Conservation (phyloP, 2,329 filamentous ascomycete species). For the Trichophyton schoenleinii region DNA sequence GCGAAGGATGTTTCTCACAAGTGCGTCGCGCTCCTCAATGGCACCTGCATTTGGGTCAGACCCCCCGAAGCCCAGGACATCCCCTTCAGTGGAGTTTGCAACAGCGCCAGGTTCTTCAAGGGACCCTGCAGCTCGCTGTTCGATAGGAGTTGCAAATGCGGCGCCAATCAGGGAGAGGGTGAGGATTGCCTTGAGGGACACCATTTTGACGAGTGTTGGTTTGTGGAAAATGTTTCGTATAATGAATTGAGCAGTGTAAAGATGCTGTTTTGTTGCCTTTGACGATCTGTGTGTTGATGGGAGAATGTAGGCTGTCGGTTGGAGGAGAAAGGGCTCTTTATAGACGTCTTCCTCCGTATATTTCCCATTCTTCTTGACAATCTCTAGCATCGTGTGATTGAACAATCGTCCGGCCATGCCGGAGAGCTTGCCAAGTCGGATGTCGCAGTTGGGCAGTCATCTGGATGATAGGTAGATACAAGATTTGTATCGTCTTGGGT, state of each 20-base stretch:
- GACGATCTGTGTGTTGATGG: neutral
- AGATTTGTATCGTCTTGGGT: too few relatives aligned
- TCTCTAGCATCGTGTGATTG: too few relatives aligned
- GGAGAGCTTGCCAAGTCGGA: too few relatives aligned
- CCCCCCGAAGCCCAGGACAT: too few relatives aligned
- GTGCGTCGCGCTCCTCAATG: neutral
- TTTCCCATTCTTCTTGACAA: too few relatives aligned
- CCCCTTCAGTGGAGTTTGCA: neutral
- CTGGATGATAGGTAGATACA: too few relatives aligned
- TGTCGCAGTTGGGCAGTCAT: too few relatives aligned
- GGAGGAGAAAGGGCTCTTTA: neutral
- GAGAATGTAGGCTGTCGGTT: neutral
- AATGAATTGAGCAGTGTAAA: neutral
- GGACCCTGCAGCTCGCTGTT: neutral
- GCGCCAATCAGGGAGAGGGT: neutral
- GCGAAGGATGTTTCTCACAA: neutral
- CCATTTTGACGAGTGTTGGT: neutral
- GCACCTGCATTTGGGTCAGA: neutral
- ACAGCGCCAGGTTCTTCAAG: neutral
- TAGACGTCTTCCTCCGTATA: neutral
- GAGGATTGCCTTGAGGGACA: slow-evolving; percentile 1
- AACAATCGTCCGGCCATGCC: too few relatives aligned
- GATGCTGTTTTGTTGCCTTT: neutral
- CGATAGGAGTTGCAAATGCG: neutral
- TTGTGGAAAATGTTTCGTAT: neutral